Evolutionary conservation across 495 filamentous ascomycete species (phyloP), one percentile per base, ranked within the genome.

Genomic region (Aspergillus mulundensis): DNA sequence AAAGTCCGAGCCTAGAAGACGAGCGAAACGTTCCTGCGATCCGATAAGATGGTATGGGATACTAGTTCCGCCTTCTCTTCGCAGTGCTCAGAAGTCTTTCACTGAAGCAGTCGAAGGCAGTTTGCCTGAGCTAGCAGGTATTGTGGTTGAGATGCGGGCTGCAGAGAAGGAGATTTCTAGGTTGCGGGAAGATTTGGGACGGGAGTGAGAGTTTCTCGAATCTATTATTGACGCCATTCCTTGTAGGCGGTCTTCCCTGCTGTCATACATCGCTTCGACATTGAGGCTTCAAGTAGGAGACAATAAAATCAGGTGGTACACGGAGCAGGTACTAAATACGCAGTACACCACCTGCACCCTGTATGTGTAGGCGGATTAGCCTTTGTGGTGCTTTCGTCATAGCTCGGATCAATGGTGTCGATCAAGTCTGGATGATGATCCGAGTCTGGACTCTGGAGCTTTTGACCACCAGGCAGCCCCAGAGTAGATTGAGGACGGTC

Each of bases 1-100:
- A 36, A 15, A 53, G 53, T 45, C 65, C 5, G 60, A 66, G 25
- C 7, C 32, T n/a, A 11, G 18, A 19, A 59, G 55, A 19, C 66
- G 65, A 42, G 69, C 64, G 36, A 62, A 66, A 25, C 67, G 64
- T 23, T 71, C 73, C 19, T 62, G 63, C 36, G 80, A 90, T 62
- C 86, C 87, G 5, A 74, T 90, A 41, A 69, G 77, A 32, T 88
- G 86, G 86, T 90, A 87, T 65, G 87, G 87, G 5, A 78, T 90
- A 34, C 69, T 90, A 0, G 77, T 84, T 8, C 83, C 87, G 0
- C 69, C 69, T 23, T 68, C 83, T 7, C 75, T 91, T 38, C 81
- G 84, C 47, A 71, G 64, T 20, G 85, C 87, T 0, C 87, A 89
- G 66, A 69, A 61, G 36, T 71, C 66, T 20, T 81, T 81, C 47